Evolutionary conservation across 352 stramenopile species (phyloP).

Genomic region (Elongisporangium prolatum): DNA sequence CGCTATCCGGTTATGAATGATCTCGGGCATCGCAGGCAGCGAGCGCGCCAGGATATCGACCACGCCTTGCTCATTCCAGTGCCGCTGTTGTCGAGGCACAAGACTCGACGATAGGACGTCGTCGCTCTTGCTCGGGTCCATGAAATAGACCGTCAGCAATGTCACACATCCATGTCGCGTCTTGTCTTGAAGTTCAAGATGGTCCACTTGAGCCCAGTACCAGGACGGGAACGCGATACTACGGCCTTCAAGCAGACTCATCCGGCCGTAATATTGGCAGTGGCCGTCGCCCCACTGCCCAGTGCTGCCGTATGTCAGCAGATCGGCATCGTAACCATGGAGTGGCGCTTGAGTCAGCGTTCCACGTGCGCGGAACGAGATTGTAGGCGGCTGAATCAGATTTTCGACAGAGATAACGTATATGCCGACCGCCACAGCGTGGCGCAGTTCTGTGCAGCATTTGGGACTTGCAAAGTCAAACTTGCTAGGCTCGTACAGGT

Average conservation of each 20-base stretch:
- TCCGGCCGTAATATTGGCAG: not conserved
- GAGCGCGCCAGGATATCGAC: not conserved
- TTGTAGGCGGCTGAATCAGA: not conserved
- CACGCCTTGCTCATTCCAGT: not conserved
- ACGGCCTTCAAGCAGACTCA: not conserved
- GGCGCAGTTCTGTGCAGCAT: not conserved
- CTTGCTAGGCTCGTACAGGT: not conserved
- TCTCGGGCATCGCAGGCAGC: not conserved
- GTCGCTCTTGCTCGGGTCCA: not conserved
- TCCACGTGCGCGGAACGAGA: not conserved
- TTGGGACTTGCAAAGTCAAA: not conserved
- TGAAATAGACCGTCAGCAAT: not conserved
- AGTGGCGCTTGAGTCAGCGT: not conserved
- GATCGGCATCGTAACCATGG: not conserved
- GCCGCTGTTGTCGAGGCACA: not conserved
- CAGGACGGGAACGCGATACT: not conserved
- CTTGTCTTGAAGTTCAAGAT: not conserved
- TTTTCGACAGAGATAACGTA: not conserved
- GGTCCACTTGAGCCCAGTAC: not conserved
- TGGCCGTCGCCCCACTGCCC: not conserved
- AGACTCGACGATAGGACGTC: not conserved
- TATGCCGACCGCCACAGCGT: not conserved
- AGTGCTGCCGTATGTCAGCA: not conserved
- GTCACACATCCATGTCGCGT: not conserved
- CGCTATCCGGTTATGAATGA: not conserved